Conservation (phyloP, 345 rosid species). For the Camelina neglecta region DNA sequence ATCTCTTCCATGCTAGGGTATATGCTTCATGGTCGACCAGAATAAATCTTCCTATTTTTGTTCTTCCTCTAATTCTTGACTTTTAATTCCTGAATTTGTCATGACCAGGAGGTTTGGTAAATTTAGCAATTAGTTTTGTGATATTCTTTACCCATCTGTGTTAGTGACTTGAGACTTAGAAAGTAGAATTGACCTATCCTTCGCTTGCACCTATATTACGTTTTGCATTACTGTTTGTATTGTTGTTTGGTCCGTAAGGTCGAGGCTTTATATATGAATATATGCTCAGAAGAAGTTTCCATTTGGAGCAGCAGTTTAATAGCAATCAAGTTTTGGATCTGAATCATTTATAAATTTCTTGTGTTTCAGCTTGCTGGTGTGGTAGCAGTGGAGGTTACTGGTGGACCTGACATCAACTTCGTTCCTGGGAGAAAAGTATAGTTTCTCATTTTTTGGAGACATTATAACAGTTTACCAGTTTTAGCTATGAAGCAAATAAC, state of each 20-base stretch:
- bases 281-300: neutral
- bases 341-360: neutral
- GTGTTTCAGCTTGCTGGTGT: conserved; percentile 84
- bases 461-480: conserved; percentile 28
- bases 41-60: neutral
- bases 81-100: neutral
- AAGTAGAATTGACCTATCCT: neutral
- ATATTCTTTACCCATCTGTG: neutral
- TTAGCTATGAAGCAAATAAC: conserved; percentile 13
- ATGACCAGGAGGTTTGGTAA: neutral
- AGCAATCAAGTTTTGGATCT: conserved; percentile 7
- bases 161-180: conserved; percentile 1
- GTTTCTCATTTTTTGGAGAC: conserved; percentile 5
- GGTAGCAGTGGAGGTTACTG: conserved; percentile 95
- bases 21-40: neutral
- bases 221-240: neutral
- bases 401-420: conserved; percentile 84
- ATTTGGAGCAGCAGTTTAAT: neutral
- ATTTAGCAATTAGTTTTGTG: neutral
- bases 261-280: neutral
- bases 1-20: neutral
- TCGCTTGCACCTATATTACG: neutral
- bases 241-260: neutral
- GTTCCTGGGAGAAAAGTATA: conserved; percentile 89
- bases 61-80: neutral